Evolutionary conservation across 306 rosid genomes (phyloP), one percentile per base, ranked within the genome.

Genomic region (Gleditsia sinensis): DNA sequence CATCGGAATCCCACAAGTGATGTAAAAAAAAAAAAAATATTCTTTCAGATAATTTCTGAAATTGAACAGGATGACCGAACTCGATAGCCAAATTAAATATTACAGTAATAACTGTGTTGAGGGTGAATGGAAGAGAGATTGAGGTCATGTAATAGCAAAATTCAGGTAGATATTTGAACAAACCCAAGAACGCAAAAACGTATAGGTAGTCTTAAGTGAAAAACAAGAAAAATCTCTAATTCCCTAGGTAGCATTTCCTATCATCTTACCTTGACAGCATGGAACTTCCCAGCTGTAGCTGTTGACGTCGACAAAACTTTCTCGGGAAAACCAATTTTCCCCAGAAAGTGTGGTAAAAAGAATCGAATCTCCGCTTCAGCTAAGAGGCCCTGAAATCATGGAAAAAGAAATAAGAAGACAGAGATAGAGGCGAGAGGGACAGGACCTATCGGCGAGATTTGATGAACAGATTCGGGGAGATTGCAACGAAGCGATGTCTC

Each of bases 341-440:
- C 62, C 46, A 67, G 73, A 86, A 80, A 77, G 36, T 0, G 16
- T n/a, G 28, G 25, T 40, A 61, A 66, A 69, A 28, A 28, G 54
- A 80, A 72, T 58, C 60, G 72, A 71, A 80, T 81, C 67, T 64
- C 51, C 13, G 69, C 10, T 57, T 23, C 69, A 7, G 56, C 6
- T 42, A 78, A 46, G 45, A 69, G 82, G 78, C 83, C 81, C 88
- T 62, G 89, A 88, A 82, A 86, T 84, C 83, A 84, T 87, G 88
- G 79, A 61, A 64, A 57, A 54, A 75, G n/a, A n/a, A 71, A 71
- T 60, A 54, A 72, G 67, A 17, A 21, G 51, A 42, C 32, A 49
- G 79, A 45, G 55, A 67, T 28, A 1, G 67, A 61, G 45, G 25
- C 1, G 46, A 34, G 30, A 16, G 39, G 6, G 30, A 62, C 49